A percentile compares a stretch with the other conserved stretches of the same genome.
These are phyloP conservation scores for Alternaria sp. DNA, from an alignment of 2,329 filamentous ascomycete genomes.

Conservation along the genomic window DNA sequence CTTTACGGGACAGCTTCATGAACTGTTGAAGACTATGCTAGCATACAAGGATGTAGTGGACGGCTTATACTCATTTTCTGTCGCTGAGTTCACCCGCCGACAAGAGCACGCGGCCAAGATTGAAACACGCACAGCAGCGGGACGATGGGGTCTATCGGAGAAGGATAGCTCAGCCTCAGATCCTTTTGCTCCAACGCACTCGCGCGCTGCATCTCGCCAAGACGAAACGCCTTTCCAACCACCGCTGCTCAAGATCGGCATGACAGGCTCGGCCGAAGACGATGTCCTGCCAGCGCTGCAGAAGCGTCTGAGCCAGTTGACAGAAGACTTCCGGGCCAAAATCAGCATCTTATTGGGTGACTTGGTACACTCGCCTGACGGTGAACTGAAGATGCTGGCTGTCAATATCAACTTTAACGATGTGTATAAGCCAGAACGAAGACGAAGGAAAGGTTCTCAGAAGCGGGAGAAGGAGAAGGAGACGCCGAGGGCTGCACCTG, in stretches of 20 bases:
- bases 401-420: constrained; percentile 99
- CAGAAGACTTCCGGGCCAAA: constrained; percentile 76
- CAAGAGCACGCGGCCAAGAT: constrained; percentile 82
- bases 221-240: constrained; percentile 56
- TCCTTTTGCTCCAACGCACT: constrained; percentile 28
- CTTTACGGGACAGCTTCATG: constrained; percentile 90
- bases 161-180: constrained; percentile 49
- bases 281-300: constrained; percentile 78
- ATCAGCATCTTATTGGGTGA: constrained; percentile 88
- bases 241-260: constrained; percentile 47
- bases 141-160: constrained; percentile 70
- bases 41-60: constrained; percentile 93
- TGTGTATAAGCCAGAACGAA: constrained; percentile 81
- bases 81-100: constrained; percentile 90
- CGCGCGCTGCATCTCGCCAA: constrained; percentile 35
- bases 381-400: constrained; percentile 93
- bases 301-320: constrained; percentile 74
- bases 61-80: constrained; percentile 90
- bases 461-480: constrained; percentile 44
- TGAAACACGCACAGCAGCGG: constrained; percentile 70
- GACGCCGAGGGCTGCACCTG: constrained; percentile 24
- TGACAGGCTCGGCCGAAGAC: constrained; percentile 59
- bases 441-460: constrained; percentile 60
- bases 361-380: constrained; percentile 89
- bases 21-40: constrained; percentile 93